Evolutionary conservation across 306 rosid species (phyloP).

Genomic region (Acacia melanoxylon): DNA sequence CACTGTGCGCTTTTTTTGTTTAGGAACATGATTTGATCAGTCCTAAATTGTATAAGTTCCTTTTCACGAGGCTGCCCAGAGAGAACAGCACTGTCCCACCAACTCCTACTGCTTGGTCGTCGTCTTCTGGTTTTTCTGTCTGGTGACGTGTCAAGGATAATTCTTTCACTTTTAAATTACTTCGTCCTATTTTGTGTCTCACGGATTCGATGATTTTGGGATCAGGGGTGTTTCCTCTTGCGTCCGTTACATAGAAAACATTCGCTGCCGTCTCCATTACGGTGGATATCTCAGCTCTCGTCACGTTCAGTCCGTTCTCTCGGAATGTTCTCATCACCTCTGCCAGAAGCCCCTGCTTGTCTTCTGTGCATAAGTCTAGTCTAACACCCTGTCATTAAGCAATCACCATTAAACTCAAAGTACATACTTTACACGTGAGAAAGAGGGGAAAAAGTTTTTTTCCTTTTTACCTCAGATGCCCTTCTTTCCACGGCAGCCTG

Average conservation of each 20-base stretch:
- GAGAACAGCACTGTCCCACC: conserved; percentile 91
- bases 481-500: conserved; percentile 87
- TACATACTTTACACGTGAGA: not conserved
- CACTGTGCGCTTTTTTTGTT: not conserved
- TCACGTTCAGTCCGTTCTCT: conserved; percentile 83
- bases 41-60: conserved; percentile 85
- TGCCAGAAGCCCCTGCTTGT: conserved; percentile 73
- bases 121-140: conserved; percentile 25
- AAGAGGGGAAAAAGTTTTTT: not conserved
- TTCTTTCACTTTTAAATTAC: conserved; percentile 73
- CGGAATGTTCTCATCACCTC: conserved; percentile 86
- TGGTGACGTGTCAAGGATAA: conserved; percentile 43
- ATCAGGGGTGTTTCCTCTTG: conserved; percentile 63
- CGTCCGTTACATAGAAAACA: conserved; percentile 83
- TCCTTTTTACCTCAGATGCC: conserved; percentile 62
- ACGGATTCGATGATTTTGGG: conserved; percentile 61
- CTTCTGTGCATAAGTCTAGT: conserved; percentile 65
- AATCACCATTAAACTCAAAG: not conserved
- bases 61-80: conserved; percentile 82
- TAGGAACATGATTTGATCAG: conserved; percentile 76
- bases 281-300: conserved; percentile 87
- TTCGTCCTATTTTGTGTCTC: conserved; percentile 65
- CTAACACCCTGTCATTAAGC: conserved; percentile 69
- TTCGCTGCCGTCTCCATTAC: conserved; percentile 51
- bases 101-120: conserved; percentile 49